Percentiles rank a stretch among this genome's conserved stretches.
These are phyloP conservation scores for Linanthus parryae DNA, from an alignment of 148 eudicot species.

Conservation along the genomic window DNA sequence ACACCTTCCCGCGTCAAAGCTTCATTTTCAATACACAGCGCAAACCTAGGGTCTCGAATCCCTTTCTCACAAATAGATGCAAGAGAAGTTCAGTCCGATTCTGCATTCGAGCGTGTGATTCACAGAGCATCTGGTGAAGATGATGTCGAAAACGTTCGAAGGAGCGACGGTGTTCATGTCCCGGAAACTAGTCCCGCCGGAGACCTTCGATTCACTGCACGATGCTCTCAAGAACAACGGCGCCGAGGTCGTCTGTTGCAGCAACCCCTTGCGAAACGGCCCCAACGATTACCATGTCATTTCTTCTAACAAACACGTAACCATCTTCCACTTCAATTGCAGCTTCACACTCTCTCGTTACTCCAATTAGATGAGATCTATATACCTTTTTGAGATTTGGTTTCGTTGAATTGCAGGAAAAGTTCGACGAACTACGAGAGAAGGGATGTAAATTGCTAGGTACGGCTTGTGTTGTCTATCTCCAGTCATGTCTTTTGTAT, in stretches of 20 bases:
- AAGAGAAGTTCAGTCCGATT: too few relatives aligned
- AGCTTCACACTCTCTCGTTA: neutral
- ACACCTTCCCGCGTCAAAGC: neutral
- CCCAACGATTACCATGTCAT: conserved; percentile 75
- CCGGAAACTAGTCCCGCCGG: conserved; percentile 80
- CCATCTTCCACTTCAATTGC: neutral
- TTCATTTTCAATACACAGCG: neutral
- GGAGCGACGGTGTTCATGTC: conserved; percentile 84
- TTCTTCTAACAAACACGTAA: conserved; percentile 58
- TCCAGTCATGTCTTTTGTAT: neutral
- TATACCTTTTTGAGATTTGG: neutral
- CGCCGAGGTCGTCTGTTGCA: conserved; percentile 63
- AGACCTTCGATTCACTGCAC: conserved; percentile 71
- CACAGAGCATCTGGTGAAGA: neutral
- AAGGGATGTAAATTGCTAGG: conserved; percentile 90
- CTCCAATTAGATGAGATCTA: neutral
- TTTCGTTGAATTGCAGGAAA: conserved; percentile 43
- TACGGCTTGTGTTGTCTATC: conserved; percentile 14
- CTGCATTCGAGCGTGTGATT: too few relatives aligned
- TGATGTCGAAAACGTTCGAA: conserved; percentile 56
- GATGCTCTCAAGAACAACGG: conserved; percentile 81
- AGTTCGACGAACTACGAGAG: conserved; percentile 57
- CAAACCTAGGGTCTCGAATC: neutral
- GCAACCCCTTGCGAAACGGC: conserved; percentile 80
- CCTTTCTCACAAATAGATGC: neutral